phyloP scores from a whole-genome alignment of 2,329 filamentous ascomycete genomes.

The Epicoccum nigrum region DNA sequence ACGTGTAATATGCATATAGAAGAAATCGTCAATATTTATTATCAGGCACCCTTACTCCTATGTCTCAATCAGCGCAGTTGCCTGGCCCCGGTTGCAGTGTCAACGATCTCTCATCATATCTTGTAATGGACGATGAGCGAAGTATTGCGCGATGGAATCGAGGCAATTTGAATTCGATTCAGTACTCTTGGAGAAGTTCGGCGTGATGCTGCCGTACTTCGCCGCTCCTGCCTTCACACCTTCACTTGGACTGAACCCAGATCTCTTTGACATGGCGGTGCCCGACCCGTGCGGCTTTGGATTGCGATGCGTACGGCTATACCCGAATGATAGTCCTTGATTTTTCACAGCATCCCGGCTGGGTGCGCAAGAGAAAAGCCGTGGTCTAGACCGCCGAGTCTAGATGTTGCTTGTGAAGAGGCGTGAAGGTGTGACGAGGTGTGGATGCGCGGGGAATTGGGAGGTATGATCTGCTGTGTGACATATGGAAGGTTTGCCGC shows the following conservation, averaged over 20 bases:
- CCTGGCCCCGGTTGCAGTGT: not conserved
- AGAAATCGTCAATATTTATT: constrained; percentile 14
- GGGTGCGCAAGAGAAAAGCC: not conserved
- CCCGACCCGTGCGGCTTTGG: not conserved
- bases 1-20: constrained; percentile 39
- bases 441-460: not conserved
- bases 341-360: not conserved
- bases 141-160: not conserved
- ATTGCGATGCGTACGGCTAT: not conserved
- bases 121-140: not conserved
- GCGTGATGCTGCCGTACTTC: constrained; percentile 6
- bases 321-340: not conserved
- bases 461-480: not conserved
- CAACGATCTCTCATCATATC: not conserved
- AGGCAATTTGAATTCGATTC: not conserved
- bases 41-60: not conserved
- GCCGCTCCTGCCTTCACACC: constrained; percentile 3
- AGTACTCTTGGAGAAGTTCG: not conserved
- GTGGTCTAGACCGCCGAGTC: not conserved
- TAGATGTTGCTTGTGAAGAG: not conserved
- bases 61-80: not conserved
- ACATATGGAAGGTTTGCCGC: not conserved
- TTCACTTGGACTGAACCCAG: not conserved
- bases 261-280: not conserved
- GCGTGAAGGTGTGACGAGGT: not conserved